Conservation (phyloP, 2,329 filamentous ascomycete species). For the Teratosphaeriaceae sp. region DNA sequence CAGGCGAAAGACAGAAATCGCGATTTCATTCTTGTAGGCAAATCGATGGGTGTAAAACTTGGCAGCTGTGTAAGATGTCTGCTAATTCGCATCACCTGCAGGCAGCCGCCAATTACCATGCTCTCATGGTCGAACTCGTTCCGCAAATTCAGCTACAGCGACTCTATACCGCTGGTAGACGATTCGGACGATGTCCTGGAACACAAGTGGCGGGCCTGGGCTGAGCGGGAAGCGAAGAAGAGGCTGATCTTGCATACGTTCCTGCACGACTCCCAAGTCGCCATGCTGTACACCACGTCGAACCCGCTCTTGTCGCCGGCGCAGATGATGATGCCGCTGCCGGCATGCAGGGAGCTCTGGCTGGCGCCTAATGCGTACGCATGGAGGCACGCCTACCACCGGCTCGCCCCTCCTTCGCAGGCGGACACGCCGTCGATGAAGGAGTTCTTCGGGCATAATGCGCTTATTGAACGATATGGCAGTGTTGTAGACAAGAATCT, state of each 20-base stretch:
- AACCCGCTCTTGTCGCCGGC: constrained; percentile 60
- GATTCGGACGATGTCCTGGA: constrained; percentile 53
- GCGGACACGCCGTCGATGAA: constrained; percentile 41
- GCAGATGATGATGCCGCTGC: constrained; percentile 59
- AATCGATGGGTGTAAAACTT: no score
- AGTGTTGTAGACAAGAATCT: constrained; percentile 46
- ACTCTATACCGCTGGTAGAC: constrained; percentile 40
- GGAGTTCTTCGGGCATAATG: constrained; percentile 31
- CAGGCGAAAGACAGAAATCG: constrained; percentile 51
- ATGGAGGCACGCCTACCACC: constrained; percentile 56
- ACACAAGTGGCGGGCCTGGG: constrained; percentile 59
- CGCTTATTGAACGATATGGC: constrained; percentile 29
- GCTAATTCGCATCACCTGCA: no score
- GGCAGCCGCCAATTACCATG: constrained; percentile 47
- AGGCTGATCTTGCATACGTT: constrained; percentile 59
- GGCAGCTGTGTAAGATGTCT: no score
- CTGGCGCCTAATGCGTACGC: constrained; percentile 53
- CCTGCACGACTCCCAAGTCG: constrained; percentile 57
- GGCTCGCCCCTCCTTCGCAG: constrained; percentile 20
- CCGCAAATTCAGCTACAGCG: constrained; percentile 16
- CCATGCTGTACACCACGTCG: constrained; percentile 57
- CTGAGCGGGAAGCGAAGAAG: constrained; percentile 58
- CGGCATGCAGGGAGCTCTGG: constrained; percentile 57
- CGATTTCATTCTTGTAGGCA: constrained; percentile 49
- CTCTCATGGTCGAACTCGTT: constrained; percentile 28